Evolutionary conservation across 202 grass and related monocot species (phyloP), one percentile per base, ranked within the genome.

Genomic region (Carex arenaria): DNA sequence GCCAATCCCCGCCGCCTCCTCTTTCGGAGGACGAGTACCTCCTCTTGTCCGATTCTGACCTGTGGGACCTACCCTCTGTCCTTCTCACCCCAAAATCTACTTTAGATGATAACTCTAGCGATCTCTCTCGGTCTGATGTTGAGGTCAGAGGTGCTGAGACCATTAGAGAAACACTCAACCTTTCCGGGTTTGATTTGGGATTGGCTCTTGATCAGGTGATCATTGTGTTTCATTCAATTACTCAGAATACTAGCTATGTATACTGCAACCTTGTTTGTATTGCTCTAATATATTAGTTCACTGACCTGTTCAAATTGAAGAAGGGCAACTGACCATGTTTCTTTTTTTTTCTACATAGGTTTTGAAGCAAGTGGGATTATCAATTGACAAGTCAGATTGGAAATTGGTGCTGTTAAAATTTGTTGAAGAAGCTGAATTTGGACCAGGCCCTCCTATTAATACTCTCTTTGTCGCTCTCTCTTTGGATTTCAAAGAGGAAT

Each of bases 61-160:
- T 98, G 81, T 98, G 88, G 86, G 93, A 95, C 95, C 89, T 98
- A 72, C 95, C 95, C 56, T 93, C 85, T 28, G 88, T 85, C 13
- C 80, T 88, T 2, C 89, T 98, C 15, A 63, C 69, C 19, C 85
- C 23, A 8, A 78, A 90, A 34, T 61, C 60, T 49, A 11, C 57
- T 10, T 11, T 8, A 31, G 55, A 79, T 79, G 55, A 79, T 79
- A 9, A 34, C 30, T 61, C 43, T 10, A 85, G 56, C 2, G 82
- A 89, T 11, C 30, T 10, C 30, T 45, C 22, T 14, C 82, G 65
- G 31, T 89, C 89, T 4, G 81, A 88, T 30, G 73, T 86, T 34
- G 20, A 56, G 81, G 19, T 95, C 59, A 63, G 34, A 30, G 86
- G 78, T 26, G 72, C 77, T 51, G 85, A 85, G 22, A 83, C 89